Percentiles rank a stretch among this genome's conserved stretches.
Conservation (phyloP, 805 yeast species). For the Yamadazyma ubonensis region DNA sequence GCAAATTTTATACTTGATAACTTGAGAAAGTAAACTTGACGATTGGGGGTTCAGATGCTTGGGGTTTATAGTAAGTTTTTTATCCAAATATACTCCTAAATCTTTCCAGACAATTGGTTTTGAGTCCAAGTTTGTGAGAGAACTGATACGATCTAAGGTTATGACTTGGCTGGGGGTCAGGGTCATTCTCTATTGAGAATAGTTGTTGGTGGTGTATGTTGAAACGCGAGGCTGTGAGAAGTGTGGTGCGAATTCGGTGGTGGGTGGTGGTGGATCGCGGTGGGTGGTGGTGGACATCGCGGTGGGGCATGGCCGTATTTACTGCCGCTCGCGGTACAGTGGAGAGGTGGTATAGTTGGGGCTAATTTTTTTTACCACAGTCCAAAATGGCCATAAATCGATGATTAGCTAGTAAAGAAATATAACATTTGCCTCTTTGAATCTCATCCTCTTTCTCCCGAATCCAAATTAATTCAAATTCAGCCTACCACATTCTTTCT, state of each 20-base stretch:
- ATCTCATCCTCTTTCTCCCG: too few species aligned
- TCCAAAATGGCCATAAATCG: too few species aligned
- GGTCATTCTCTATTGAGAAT: constrained; percentile 9
- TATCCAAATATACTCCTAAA: constrained; percentile 43
- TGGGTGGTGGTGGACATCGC: constrained; percentile 14
- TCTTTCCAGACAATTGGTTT: constrained; percentile 44
- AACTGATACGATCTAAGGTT: constrained; percentile 15
- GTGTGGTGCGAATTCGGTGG: constrained; percentile 16
- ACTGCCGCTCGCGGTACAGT: too few species aligned
- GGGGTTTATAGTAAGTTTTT: constrained; percentile 31
- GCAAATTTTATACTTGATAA: constrained; percentile 39
- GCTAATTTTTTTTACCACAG: neutral
- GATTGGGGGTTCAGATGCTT: constrained; percentile 14
- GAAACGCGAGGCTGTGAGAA: constrained; percentile 5
- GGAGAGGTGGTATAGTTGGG: too few species aligned
- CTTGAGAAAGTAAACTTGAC: constrained; percentile 26
- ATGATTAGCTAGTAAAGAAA: too few species aligned
- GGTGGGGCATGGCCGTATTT: constrained; percentile 18
- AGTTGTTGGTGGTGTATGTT: neutral
- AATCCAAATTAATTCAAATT: too few species aligned
- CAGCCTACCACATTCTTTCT: neutral
- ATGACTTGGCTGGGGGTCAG: constrained; percentile 9
- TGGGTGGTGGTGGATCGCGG: constrained; percentile 15
- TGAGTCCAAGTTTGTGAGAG: constrained; percentile 6
- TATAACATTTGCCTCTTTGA: too few species aligned